phyloP scores from a whole-genome alignment of 2,329 filamentous ascomycete species.

The Aaosphaeria pasadenensis region DNA sequence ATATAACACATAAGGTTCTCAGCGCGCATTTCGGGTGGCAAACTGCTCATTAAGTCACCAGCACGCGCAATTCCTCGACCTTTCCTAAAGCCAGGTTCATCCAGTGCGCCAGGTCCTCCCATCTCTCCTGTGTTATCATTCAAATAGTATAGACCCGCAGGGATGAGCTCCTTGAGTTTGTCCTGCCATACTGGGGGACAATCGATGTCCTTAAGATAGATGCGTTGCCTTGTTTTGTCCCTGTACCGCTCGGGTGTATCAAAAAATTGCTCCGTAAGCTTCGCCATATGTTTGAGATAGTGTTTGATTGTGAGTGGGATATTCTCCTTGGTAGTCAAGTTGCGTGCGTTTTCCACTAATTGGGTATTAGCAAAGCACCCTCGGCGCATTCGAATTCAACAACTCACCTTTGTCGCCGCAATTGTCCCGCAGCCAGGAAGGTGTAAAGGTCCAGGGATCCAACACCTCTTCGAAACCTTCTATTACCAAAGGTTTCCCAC shows the following conservation, averaged over 20 bases:
- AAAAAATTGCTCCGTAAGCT: slow-evolving; percentile 77
- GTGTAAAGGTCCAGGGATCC: slow-evolving; percentile 74
- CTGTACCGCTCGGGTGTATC: slow-evolving; percentile 68
- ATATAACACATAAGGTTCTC: slow-evolving; percentile 99
- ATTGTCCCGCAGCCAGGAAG: slow-evolving; percentile 74
- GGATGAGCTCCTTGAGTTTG: slow-evolving; percentile 73
- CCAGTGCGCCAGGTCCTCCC: slow-evolving; percentile 55
- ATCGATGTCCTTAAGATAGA: slow-evolving; percentile 97
- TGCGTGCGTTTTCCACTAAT: slow-evolving; percentile 77
- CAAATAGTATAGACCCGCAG: slow-evolving; percentile 81
- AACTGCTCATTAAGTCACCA: slow-evolving; percentile 91
- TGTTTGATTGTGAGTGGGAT: slow-evolving; percentile 85
- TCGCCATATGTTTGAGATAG: slow-evolving; percentile 83
- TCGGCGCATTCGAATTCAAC: neutral
- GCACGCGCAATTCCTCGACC: slow-evolving; percentile 65
- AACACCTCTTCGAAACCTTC: slow-evolving; percentile 80
- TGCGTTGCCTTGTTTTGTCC: slow-evolving; percentile 75
- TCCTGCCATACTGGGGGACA: slow-evolving; percentile 85
- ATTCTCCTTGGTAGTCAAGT: slow-evolving; percentile 69
- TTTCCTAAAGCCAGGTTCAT: slow-evolving; percentile 47
- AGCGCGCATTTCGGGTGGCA: slow-evolving; percentile 83
- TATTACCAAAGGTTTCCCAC: slow-evolving; percentile 85
- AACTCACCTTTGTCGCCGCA: slow-evolving; percentile 73
- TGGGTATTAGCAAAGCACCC: neutral
- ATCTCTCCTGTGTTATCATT: slow-evolving; percentile 70